These are phyloP conservation scores for Aureobasidium mangrovei DNA, from an alignment of 2,329 filamentous ascomycete genomes.

Conservation along the genomic window DNA sequence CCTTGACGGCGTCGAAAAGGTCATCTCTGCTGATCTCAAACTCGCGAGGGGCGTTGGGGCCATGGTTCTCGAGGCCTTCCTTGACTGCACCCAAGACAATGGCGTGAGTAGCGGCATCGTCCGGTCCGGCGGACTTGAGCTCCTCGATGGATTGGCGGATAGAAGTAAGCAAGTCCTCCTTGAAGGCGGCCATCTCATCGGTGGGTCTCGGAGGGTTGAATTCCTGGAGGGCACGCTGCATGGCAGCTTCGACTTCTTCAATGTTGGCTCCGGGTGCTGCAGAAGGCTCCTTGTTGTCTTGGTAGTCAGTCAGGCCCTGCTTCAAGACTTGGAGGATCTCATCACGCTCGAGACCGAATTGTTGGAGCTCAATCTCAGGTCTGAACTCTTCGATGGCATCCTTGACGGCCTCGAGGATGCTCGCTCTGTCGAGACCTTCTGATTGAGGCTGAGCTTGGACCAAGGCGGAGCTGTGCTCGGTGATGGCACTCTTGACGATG, in stretches of 20 bases:
- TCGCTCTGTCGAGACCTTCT: constrained; percentile 48
- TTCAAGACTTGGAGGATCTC: constrained; percentile 81
- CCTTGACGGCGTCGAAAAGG: constrained; percentile 51
- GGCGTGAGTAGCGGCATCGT: constrained; percentile 43
- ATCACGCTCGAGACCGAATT: constrained; percentile 81
- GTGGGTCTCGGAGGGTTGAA: constrained; percentile 68
- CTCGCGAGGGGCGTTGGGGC: constrained; percentile 31
- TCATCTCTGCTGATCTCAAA: constrained; percentile 42
- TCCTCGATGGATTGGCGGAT: constrained; percentile 82
- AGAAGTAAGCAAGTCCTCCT: constrained; percentile 74
- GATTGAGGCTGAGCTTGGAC: constrained; percentile 18
- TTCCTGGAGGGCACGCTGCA: constrained; percentile 77
- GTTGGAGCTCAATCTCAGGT: constrained; percentile 82
- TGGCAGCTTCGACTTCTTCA: constrained; percentile 76
- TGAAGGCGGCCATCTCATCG: constrained; percentile 58
- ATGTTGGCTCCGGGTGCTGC: constrained; percentile 42
- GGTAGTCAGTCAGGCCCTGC: constrained; percentile 74
- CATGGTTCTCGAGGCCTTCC: constrained; percentile 46
- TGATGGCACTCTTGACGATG: constrained; percentile 66
- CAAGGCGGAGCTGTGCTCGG: constrained; percentile 49
- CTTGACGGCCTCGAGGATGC: constrained; percentile 76
- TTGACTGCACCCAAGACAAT: constrained; percentile 50
- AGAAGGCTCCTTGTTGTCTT: constrained; percentile 42
- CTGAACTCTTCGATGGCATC: constrained; percentile 94
- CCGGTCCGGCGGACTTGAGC: constrained; percentile 50